phyloP scores from a whole-genome alignment of 768 basidiomycete genomes.

The Dioszegia aurantiaca region DNA sequence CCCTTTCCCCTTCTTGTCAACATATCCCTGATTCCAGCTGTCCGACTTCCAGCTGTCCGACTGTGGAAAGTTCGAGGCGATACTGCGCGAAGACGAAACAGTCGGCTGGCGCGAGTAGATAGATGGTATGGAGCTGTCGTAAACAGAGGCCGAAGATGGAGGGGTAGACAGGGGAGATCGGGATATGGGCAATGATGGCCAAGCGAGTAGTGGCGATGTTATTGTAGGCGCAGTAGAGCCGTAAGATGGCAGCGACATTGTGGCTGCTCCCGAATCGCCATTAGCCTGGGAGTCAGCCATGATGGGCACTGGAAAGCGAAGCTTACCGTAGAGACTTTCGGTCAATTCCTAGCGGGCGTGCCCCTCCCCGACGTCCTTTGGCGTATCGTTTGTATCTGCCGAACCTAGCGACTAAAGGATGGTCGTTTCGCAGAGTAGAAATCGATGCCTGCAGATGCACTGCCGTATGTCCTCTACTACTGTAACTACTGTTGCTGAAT shows the following conservation, averaged over 20 bases:
- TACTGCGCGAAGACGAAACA: slow-evolving; percentile 1
- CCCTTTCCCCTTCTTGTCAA: slow-evolving; percentile 24
- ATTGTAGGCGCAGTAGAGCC: slow-evolving; percentile 41
- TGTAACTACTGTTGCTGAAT: neutral
- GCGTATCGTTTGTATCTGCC: too few relatives aligned
- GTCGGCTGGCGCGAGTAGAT: slow-evolving; percentile 5
- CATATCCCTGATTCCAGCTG: neutral
- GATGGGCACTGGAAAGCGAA: too few relatives aligned
- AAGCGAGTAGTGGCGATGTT: slow-evolving; percentile 39
- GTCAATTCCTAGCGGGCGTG: too few relatives aligned
- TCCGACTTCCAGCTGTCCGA: slow-evolving; percentile 4
- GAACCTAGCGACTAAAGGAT: too few relatives aligned
- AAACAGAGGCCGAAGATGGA: slow-evolving; percentile 7
- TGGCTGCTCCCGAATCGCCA: neutral
- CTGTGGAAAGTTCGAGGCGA: neutral
- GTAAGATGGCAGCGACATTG: slow-evolving; percentile 13
- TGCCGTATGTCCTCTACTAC: too few relatives aligned
- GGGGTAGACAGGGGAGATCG: slow-evolving; percentile 28
- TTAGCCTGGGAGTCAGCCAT: too few relatives aligned
- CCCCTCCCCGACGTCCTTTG: too few relatives aligned
- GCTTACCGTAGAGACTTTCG: too few relatives aligned
- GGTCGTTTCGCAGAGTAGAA: too few relatives aligned
- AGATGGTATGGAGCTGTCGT: neutral
- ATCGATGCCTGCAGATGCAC: too few relatives aligned
- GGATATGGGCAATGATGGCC: slow-evolving; percentile 31